phyloP scores from a whole-genome alignment of 768 basidiomycete genomes.

The Tubosaeta sp. region DNA sequence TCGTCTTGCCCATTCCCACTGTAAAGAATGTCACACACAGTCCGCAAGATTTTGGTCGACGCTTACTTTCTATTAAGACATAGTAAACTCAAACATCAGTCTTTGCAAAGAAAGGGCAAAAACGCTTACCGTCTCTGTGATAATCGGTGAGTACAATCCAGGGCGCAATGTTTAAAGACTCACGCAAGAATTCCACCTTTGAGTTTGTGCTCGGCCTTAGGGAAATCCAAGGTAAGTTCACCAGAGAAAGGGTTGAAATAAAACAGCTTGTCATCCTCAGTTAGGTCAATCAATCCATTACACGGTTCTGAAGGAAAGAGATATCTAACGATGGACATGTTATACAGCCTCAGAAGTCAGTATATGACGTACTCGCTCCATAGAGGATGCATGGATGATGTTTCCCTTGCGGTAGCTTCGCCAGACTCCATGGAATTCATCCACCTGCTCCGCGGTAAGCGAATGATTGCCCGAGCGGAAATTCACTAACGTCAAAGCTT shows the following conservation, averaged over 20 bases:
- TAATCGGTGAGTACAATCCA: slow-evolving; percentile 4
- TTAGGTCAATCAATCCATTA: slow-evolving; percentile 68
- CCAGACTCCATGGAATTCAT: slow-evolving; percentile 86
- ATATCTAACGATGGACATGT: slow-evolving; percentile 48
- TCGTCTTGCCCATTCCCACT: slow-evolving; percentile 98
- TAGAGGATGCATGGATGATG: slow-evolving; percentile 80
- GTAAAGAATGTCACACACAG: slow-evolving; percentile 6
- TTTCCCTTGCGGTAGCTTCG: slow-evolving; percentile 61
- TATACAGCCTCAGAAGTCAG: background rate
- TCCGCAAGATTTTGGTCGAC: slow-evolving; percentile 3
- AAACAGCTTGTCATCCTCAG: slow-evolving; percentile 72
- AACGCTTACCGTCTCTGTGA: slow-evolving; percentile 33
- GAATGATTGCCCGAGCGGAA: background rate
- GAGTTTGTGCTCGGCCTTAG: slow-evolving; percentile 70
- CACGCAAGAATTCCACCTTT: slow-evolving; percentile 90
- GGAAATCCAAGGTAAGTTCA: slow-evolving; percentile 82
- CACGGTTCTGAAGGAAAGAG: slow-evolving; percentile 60
- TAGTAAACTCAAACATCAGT: slow-evolving; percentile 7
- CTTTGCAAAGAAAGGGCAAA: background rate
- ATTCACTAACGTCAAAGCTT: slow-evolving; percentile 66
- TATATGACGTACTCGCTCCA: slow-evolving; percentile 76
- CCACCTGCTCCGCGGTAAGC: slow-evolving; percentile 54
- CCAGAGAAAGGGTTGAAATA: slow-evolving; percentile 93
- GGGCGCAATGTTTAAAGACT: slow-evolving; percentile 27
- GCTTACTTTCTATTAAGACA: slow-evolving; percentile 46